A percentile compares a stretch with the other conserved stretches of the same genome.
phyloP scores from a whole-genome alignment of 805 yeast species.

The Hanseniaspora singularis region DNA sequence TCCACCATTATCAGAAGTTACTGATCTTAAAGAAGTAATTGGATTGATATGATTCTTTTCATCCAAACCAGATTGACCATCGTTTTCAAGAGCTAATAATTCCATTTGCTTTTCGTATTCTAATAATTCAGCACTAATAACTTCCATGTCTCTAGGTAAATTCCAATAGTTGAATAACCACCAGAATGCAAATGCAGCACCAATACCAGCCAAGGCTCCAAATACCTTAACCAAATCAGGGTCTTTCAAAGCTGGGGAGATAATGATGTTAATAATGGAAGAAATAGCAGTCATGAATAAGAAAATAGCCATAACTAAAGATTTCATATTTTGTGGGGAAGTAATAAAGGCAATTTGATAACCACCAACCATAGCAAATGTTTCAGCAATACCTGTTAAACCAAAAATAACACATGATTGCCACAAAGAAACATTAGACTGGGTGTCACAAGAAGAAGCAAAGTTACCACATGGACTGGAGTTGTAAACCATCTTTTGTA shows the following conservation, averaged over 20 bases:
- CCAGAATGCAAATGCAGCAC: conserved; percentile 26
- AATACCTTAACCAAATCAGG: conserved; percentile 36
- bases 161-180: conserved; percentile 31
- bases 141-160: conserved; percentile 33
- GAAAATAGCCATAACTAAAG: conserved; percentile 40
- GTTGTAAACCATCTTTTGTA: conserved; percentile 56
- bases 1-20: neutral
- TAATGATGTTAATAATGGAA: conserved; percentile 39
- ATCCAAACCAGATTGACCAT: neutral
- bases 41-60: neutral
- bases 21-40: conserved; percentile 1
- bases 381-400: conserved; percentile 62
- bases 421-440: conserved; percentile 26
- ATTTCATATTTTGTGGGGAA: conserved; percentile 51
- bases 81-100: too few species aligned
- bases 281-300: conserved; percentile 63
- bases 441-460: conserved; percentile 44
- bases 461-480: conserved; percentile 63
- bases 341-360: conserved; percentile 75
- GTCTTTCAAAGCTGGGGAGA: conserved; percentile 34
- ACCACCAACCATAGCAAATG: conserved; percentile 68
- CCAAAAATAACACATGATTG: conserved; percentile 41
- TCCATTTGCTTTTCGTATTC: conserved; percentile 15
- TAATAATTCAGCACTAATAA: conserved; percentile 20
- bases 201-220: conserved; percentile 33